Percentiles rank a stretch among this genome's conserved stretches.
These are phyloP conservation scores for Aspergillus phoenicis DNA, from an alignment of 2,329 filamentous ascomycete genomes.

Conservation along the genomic window DNA sequence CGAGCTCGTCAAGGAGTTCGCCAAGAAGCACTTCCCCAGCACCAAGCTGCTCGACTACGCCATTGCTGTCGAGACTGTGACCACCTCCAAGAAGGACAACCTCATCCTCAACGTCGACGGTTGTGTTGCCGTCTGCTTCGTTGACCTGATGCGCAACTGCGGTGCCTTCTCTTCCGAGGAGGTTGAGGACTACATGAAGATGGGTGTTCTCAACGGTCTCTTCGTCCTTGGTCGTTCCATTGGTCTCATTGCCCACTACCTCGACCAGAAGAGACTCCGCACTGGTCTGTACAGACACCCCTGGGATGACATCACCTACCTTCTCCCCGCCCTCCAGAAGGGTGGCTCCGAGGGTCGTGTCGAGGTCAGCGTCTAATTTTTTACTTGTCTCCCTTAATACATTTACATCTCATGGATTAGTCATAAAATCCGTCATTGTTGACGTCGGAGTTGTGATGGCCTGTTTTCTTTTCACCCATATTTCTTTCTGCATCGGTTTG, in stretches of 20 bases:
- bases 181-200: constrained; percentile 97
- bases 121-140: constrained; percentile 97
- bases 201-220: constrained; percentile 99
- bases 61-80: constrained; percentile 95
- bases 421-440: constrained; percentile 39
- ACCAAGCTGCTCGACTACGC: constrained; percentile 99
- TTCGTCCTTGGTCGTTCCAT: constrained; percentile 97
- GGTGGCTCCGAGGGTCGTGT: constrained; percentile 81
- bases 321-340: constrained; percentile 77
- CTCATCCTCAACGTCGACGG: constrained; percentile 99
- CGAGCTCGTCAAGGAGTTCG: constrained; percentile 98
- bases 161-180: constrained; percentile 95
- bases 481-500: constrained; percentile 23
- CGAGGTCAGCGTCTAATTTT: constrained; percentile 74
- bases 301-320: constrained; percentile 97
- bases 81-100: constrained; percentile 99
- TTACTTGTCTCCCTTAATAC: constrained; percentile 28
- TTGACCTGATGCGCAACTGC: constrained; percentile 95
- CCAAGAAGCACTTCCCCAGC: constrained; percentile 93
- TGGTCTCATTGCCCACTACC: constrained; percentile 98
- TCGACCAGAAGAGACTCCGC: constrained; percentile 98
- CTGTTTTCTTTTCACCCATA: constrained; percentile 26
- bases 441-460: constrained; percentile 43
- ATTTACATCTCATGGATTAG: constrained; percentile 24
- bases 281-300: constrained; percentile 99